These are phyloP conservation scores for Cordyceps farinosa DNA, from an alignment of 2,329 filamentous ascomycete species.

Conservation along the genomic window DNA sequence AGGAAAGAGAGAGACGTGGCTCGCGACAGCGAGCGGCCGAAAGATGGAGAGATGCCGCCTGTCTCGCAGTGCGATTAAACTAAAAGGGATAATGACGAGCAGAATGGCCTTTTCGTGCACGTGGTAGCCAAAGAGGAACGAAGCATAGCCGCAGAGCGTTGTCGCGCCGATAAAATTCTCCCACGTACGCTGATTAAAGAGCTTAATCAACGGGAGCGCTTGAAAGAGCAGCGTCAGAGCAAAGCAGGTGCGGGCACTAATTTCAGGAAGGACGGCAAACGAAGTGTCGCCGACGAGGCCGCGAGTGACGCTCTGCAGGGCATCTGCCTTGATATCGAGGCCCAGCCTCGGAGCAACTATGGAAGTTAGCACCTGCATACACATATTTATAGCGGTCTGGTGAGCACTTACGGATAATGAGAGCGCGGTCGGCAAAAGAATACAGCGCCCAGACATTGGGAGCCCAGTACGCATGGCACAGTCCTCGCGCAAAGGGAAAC, in stretches of 20 bases:
- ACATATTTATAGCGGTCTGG: background rate
- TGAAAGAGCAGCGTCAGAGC: conserved; percentile 79
- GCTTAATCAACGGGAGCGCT: conserved; percentile 71
- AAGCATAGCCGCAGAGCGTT: conserved; percentile 91
- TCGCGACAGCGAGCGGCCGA: conserved; percentile 83
- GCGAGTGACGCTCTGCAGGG: conserved; percentile 83
- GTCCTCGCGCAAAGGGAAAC: conserved; percentile 88
- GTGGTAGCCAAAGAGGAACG: conserved; percentile 97
- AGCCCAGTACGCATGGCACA: conserved; percentile 98
- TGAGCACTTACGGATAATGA: conserved; percentile 71
- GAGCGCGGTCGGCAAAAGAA: conserved; percentile 78
- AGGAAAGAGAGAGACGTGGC: conserved; percentile 93
- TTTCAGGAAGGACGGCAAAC: conserved; percentile 87
- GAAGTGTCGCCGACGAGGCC: conserved; percentile 90
- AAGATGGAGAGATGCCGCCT: conserved; percentile 89
- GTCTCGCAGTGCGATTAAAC: conserved; percentile 84
- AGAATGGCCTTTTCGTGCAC: conserved; percentile 97
- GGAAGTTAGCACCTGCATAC: background rate
- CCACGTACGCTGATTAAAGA: conserved; percentile 79
- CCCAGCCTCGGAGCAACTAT: conserved; percentile 78
- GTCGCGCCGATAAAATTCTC: conserved; percentile 85
- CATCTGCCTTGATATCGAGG: conserved; percentile 66
- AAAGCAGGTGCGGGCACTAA: conserved; percentile 78
- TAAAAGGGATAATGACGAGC: conserved; percentile 92
- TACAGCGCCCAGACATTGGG: conserved; percentile 97